Base-by-base conservation (phyloP, 371 early-diverging fungal genomes). In the Chytridium lagenaria region DNA sequence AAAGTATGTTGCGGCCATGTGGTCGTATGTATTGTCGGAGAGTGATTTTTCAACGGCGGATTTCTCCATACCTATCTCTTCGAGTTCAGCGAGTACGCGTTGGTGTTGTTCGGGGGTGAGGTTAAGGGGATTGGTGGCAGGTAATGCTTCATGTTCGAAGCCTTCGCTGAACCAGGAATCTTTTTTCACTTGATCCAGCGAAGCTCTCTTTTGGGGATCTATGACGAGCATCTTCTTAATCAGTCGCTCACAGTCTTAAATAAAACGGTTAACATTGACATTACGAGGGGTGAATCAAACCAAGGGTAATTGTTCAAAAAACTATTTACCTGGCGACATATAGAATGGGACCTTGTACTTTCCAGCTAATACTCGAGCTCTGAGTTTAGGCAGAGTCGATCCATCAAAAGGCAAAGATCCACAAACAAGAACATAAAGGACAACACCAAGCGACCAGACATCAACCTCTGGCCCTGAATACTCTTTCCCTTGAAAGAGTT, bases 391-490 rank as follows among this genome's bases (percentile, higher is more conserved):
- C 49, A 88, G 71, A 1, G 78, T 86, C 5, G 77, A 77, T 7
- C 86, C 89, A 69, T 86, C 87, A 65, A 87, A 87, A 19, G 89
- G 89, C 1, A 88, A 70, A 50, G 79, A 73, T 2, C 86, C 89
- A 69, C 82, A 81, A 1, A 85, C 81, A 0, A 88, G 59, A 34
- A 85, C 87, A 69, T 85, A 88, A 33, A 89, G 72, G 12, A 88
- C 85, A n/a, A 87, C 86, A 0, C 90, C 90, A 16, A 89, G 61
- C 34, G 81, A 80, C 90, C 90, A 89, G 37, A 88, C 78, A 70
- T 89, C 90, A 7, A 87, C 86, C 75, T 88, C 88, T 1, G 90
- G 90, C 0, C 88, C 90, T 33, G 73, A 39, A 68, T 87, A 89
- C 65, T 83, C 84, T 59, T 80, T 84, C 3, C 84, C 87, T 76